Conservation (phyloP, 495 filamentous ascomycete genomes). For the Penicillium simplicissimum region DNA sequence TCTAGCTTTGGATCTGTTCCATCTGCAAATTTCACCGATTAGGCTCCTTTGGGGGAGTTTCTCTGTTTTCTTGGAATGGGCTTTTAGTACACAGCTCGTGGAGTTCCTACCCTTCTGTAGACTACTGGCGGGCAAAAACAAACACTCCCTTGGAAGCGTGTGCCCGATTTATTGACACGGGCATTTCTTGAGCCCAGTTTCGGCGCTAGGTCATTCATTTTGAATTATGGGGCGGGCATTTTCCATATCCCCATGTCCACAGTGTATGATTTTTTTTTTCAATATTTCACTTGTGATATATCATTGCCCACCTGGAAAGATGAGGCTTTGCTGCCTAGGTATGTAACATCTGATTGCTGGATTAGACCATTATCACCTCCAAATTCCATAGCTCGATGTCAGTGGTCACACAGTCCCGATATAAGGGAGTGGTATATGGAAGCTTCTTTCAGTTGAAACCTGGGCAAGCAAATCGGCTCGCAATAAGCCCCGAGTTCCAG, state of each 20-base stretch:
- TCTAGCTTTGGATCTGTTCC: neutral
- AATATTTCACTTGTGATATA: neutral
- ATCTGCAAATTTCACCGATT: neutral
- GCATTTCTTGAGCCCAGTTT: neutral
- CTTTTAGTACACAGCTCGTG: neutral
- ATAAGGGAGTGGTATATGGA: too few relatives aligned
- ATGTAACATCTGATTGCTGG: too few relatives aligned
- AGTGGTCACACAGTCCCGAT: too few relatives aligned
- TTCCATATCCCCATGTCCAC: neutral
- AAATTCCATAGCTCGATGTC: too few relatives aligned
- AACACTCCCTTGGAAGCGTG: neutral
- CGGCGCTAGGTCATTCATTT: neutral
- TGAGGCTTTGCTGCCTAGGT: neutral
- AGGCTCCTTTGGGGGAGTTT: neutral
- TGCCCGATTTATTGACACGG: neutral
- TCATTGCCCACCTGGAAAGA: neutral
- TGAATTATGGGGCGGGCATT: neutral
- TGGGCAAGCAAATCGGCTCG: too few relatives aligned
- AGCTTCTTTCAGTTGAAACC: too few relatives aligned
- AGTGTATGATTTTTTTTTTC: neutral
- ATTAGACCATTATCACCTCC: too few relatives aligned
- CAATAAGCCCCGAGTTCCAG: too few relatives aligned
- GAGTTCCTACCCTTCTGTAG: neutral
- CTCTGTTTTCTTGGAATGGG: neutral
- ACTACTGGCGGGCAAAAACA: neutral